These are phyloP conservation scores for Arthroderma uncinatum DNA, from an alignment of 2,329 filamentous ascomycete genomes.

Conservation along the genomic window DNA sequence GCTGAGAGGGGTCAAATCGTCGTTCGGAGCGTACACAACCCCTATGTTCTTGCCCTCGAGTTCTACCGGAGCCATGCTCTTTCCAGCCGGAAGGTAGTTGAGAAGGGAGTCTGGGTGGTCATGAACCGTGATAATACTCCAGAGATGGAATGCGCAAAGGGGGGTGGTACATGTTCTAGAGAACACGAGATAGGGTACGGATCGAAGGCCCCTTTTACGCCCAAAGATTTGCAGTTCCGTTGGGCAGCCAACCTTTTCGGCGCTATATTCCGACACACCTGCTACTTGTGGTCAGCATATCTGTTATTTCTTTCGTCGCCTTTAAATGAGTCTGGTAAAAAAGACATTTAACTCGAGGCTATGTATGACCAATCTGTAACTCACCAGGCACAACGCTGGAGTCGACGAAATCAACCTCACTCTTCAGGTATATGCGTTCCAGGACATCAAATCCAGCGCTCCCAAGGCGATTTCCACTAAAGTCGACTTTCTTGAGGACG, in stretches of 20 bases:
- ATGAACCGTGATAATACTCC: slow-evolving; percentile 23
- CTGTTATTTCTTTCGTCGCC: too few species aligned
- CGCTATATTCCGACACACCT: background rate
- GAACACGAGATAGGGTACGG: slow-evolving; percentile 27
- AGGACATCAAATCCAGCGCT: slow-evolving; percentile 37
- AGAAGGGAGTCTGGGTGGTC: slow-evolving; percentile 22
- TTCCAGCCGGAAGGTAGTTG: slow-evolving; percentile 22
- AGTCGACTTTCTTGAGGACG: slow-evolving; percentile 35
- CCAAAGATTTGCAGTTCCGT: slow-evolving; percentile 21
- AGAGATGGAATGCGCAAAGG: slow-evolving; percentile 21
- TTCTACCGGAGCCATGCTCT: slow-evolving; percentile 18
- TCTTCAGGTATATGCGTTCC: slow-evolving; percentile 32
- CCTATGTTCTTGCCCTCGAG: slow-evolving; percentile 16
- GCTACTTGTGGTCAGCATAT: background rate
- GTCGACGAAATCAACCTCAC: slow-evolving; percentile 25
- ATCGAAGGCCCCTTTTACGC: slow-evolving; percentile 26
- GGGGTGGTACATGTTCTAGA: slow-evolving; percentile 19
- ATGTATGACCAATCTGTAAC: background rate
- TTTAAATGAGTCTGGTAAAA: too few species aligned
- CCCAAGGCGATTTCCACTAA: slow-evolving; percentile 36
- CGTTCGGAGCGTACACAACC: slow-evolving; percentile 23
- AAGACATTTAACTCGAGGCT: too few species aligned
- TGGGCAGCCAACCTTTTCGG: background rate
- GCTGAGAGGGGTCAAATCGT: slow-evolving; percentile 15
- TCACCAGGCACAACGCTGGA: background rate